Evolutionary conservation across 2,329 filamentous ascomycete species (phyloP).

Genomic region (Lasiodiplodia citricola): DNA sequence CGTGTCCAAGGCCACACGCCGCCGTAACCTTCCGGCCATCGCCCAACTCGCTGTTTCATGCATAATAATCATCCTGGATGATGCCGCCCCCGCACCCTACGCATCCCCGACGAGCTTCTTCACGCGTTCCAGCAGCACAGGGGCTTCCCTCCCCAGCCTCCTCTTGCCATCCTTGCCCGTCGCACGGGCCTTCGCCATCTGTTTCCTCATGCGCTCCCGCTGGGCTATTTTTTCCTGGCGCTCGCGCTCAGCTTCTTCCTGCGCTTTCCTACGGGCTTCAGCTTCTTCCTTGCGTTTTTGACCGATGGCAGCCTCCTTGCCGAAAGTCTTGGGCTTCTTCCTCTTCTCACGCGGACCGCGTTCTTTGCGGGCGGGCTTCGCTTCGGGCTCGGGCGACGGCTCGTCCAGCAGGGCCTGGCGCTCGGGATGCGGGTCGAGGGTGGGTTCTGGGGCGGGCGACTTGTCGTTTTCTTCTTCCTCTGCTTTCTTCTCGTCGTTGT

Average conservation of each 20-base stretch:
- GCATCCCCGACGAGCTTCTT: constrained; percentile 67
- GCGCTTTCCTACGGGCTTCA: constrained; percentile 61
- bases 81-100: not conserved
- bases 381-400: constrained; percentile 28
- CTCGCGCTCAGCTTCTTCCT: constrained; percentile 68
- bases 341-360: constrained; percentile 32
- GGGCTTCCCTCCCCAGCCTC: constrained; percentile 82
- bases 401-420: constrained; percentile 64
- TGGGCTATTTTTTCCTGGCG: constrained; percentile 60
- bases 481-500: constrained; percentile 29
- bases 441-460: constrained; percentile 38
- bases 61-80: not conserved
- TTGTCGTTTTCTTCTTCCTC: not conserved
- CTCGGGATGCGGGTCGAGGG: constrained; percentile 64
- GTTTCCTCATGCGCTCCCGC: constrained; percentile 72
- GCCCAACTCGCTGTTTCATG: not conserved
- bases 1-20: not conserved
- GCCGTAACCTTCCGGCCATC: not conserved
- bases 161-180: constrained; percentile 72
- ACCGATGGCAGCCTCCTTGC: constrained; percentile 52
- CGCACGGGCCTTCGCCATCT: constrained; percentile 65
- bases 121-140: constrained; percentile 76
- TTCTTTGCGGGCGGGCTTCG: constrained; percentile 30
- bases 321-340: constrained; percentile 46
- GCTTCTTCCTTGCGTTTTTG: constrained; percentile 66